Percentiles rank a stretch among this genome's conserved stretches.
Evolutionary conservation across 768 basidiomycete species (phyloP).

Genomic region (Tubosaeta brunneosetosa): DNA sequence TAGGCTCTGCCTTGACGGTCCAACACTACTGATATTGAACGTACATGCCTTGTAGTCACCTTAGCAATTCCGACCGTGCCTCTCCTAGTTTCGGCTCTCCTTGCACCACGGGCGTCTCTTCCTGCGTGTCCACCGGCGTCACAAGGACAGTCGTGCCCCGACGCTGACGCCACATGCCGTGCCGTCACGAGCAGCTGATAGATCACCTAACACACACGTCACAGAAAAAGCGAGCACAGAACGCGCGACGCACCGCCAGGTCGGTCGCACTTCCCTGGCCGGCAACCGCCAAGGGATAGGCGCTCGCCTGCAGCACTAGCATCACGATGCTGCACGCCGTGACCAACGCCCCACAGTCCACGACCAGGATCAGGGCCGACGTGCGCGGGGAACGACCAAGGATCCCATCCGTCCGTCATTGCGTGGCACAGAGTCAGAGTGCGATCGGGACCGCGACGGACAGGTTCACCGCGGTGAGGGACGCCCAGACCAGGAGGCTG

Average conservation of each 20-base stretch:
- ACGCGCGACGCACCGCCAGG: conserved; percentile 11
- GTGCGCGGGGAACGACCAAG: conserved; percentile 6
- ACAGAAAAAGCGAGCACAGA: too few species aligned
- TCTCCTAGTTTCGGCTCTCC: too few species aligned
- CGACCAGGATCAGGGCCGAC: conserved; percentile 11
- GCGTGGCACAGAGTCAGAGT: conserved; percentile 9
- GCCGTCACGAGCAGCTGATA: conserved; percentile 18
- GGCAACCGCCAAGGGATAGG: background rate
- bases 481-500: conserved; percentile 10
- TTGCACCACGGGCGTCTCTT: background rate
- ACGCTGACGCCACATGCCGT: conserved; percentile 6
- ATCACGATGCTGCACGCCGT: conserved; percentile 4
- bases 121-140: background rate
- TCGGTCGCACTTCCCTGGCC: conserved; percentile 13
- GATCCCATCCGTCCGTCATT: conserved; percentile 1
- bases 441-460: conserved; percentile 14
- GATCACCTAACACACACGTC: background rate
- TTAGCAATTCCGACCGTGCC: too few species aligned
- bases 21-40: too few species aligned
- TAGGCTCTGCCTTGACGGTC: too few species aligned
- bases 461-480: conserved; percentile 13
- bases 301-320: conserved; percentile 5
- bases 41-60: too few species aligned
- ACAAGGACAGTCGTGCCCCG: background rate
- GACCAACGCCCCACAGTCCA: conserved; percentile 19